Conservation (phyloP, 1,284 basidiomycete species). For the Sanghuangporus sanghuang region DNA sequence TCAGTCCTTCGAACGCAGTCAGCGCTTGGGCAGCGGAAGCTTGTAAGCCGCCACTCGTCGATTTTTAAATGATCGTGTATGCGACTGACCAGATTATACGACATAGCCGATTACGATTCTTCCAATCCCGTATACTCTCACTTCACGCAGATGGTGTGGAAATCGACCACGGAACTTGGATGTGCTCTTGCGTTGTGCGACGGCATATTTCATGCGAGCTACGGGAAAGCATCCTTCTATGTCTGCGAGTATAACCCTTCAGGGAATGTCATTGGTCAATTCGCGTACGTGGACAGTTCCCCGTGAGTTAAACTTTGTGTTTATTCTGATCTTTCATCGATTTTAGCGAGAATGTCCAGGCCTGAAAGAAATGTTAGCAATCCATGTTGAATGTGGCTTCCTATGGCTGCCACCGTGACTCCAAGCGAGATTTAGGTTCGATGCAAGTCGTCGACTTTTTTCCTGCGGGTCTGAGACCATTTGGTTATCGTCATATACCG, state of each 20-base stretch:
- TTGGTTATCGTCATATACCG: no score
- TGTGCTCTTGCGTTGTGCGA: conserved; percentile 24
- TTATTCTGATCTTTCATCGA: no score
- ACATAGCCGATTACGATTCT: conserved; percentile 21
- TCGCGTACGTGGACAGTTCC: conserved; percentile 40
- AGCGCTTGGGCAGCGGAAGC: conserved; percentile 24
- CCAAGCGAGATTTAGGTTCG: neutral
- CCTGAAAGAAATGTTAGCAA: neutral
- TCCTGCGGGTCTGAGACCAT: neutral
- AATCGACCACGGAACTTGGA: conserved; percentile 23
- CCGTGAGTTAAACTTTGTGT: no score
- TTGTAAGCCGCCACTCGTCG: conserved; percentile 16
- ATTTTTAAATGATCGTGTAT: conserved; percentile 5
- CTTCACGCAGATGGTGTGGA: conserved; percentile 29
- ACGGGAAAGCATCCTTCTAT: conserved; percentile 51
- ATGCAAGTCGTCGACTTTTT: neutral
- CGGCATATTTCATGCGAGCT: conserved; percentile 46
- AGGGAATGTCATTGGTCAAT: conserved; percentile 60
- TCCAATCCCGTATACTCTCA: conserved; percentile 23
- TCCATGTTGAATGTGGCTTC: neutral
- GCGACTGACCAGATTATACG: neutral
- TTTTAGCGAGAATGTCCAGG: conserved; percentile 17
- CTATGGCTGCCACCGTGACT: neutral
- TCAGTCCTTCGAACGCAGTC: conserved; percentile 34
- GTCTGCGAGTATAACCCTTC: conserved; percentile 64